phyloP scores from a whole-genome alignment of 805 yeast species.

The Kodamaea kaohsiungensis region DNA sequence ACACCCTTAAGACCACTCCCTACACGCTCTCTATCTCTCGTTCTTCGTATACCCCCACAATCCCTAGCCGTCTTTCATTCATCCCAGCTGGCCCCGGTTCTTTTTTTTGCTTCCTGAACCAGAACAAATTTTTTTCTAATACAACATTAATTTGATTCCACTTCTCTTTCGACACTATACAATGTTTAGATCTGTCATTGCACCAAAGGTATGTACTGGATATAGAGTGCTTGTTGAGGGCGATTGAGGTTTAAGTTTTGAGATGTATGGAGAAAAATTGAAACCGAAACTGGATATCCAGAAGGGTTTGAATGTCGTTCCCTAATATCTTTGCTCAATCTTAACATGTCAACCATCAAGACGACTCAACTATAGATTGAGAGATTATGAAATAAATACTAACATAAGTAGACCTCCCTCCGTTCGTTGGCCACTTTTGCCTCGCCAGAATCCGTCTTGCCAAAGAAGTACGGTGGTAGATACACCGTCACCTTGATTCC shows the following conservation, averaged over 20 bases:
- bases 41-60: not conserved
- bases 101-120: conserved; percentile 5
- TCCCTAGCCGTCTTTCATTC: not conserved
- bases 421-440: conserved; percentile 58
- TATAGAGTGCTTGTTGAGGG: not conserved
- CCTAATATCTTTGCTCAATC: too few species aligned
- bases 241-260: conserved; percentile 1
- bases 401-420: conserved; percentile 31
- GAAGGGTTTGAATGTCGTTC: too few species aligned
- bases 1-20: not conserved
- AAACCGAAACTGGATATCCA: not conserved
- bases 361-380: not conserved
- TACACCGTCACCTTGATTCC: conserved; percentile 94
- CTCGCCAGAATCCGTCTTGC: conserved; percentile 63
- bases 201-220: conserved; percentile 21
- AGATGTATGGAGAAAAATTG: conserved; percentile 6
- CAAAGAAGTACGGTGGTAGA: conserved; percentile 93
- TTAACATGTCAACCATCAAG: too few species aligned
- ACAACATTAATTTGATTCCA: conserved; percentile 8
- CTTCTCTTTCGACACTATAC: conserved; percentile 8
- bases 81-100: conserved; percentile 4
- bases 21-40: not conserved
- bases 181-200: conserved; percentile 24
- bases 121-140: conserved; percentile 9
- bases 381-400: conserved; percentile 18